Evolutionary conservation across 2,329 filamentous ascomycete genomes (phyloP).

Genomic region (Fusarium domesticum): DNA sequence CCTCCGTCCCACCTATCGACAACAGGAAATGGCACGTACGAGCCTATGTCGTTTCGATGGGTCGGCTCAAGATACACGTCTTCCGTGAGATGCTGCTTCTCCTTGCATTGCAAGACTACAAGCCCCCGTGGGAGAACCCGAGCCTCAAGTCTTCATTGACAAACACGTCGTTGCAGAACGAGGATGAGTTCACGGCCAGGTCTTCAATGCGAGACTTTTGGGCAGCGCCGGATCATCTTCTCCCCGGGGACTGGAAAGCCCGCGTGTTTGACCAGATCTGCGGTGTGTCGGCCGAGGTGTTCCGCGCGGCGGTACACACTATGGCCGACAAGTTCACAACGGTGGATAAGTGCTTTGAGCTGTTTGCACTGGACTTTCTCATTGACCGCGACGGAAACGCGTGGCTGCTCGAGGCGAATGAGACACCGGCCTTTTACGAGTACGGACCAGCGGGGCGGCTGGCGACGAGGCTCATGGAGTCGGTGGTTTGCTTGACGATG

Average conservation of each 20-base stretch:
- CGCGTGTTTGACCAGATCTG: conserved; percentile 36
- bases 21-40: conserved; percentile 38
- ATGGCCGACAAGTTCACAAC: conserved; percentile 40
- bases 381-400: conserved; percentile 31
- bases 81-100: conserved; percentile 38
- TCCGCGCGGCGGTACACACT: conserved; percentile 35
- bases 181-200: conserved; percentile 31
- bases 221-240: conserved; percentile 27
- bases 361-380: conserved; percentile 38
- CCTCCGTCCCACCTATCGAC: conserved; percentile 31
- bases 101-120: conserved; percentile 35
- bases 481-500: conserved; percentile 33
- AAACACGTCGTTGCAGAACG: conserved; percentile 38
- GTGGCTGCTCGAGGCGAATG: conserved; percentile 39
- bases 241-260: conserved; percentile 34
- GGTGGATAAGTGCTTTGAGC: conserved; percentile 37
- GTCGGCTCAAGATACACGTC: conserved; percentile 38
- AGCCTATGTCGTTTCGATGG: conserved; percentile 36
- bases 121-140: conserved; percentile 37
- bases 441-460: conserved; percentile 34
- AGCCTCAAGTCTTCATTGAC: conserved; percentile 35
- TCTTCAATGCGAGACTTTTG: conserved; percentile 38
- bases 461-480: conserved; percentile 36
- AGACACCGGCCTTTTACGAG: conserved; percentile 39
- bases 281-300: conserved; percentile 33